Evolutionary conservation across 257 asterid species (phyloP).

Genomic region (Jacaranda copaia): DNA sequence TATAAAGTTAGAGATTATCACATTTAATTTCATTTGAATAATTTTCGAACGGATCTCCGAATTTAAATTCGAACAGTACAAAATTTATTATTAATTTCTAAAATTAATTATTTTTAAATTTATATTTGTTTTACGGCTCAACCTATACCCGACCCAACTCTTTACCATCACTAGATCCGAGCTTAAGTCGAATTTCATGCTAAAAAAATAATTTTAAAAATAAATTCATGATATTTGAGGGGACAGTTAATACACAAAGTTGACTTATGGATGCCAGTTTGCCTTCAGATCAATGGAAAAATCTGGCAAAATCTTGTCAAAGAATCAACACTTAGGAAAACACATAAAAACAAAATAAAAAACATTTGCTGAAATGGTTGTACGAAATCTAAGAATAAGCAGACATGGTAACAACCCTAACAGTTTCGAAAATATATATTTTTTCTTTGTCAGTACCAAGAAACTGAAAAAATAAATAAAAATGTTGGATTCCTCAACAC

Average conservation of each 20-base stretch:
- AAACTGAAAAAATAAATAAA: constrained; percentile 18
- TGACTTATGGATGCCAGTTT: constrained; percentile 49
- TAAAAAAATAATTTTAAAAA: not conserved
- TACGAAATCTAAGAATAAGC: constrained; percentile 49
- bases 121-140: no score
- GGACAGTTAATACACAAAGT: constrained; percentile 28
- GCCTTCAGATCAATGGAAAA: constrained; percentile 35
- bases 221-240: constrained; percentile 25
- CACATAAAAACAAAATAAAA: not conserved
- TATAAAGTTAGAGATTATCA: no score
- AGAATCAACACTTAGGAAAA: constrained; percentile 28
- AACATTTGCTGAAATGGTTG: constrained; percentile 35
- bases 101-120: no score
- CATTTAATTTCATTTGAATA: no score
- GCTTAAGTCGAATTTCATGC: not conserved
- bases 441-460: constrained; percentile 36
- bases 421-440: constrained; percentile 38
- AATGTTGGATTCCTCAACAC: constrained; percentile 36
- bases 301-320: constrained; percentile 41
- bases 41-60: no score
- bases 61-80: no score
- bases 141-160: not conserved
- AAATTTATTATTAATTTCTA: no score
- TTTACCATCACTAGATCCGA: not conserved
- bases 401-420: constrained; percentile 51